Conservation (phyloP, 257 asterid genomes). For the Gentiana dahurica region DNA sequence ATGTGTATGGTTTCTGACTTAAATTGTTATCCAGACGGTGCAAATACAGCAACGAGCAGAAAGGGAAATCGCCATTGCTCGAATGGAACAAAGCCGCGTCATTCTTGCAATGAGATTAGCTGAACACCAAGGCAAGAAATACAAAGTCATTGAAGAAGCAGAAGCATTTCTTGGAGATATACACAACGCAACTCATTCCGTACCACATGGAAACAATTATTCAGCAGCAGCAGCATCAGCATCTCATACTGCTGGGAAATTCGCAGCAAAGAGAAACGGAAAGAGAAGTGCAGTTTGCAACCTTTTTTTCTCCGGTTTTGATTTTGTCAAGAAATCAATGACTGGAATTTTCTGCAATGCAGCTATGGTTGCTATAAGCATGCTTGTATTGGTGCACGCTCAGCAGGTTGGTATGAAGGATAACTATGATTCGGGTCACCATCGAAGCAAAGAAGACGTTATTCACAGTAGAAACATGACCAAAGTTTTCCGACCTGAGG, state of each 20-base stretch:
- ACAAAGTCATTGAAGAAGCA: slow-evolving; percentile 92
- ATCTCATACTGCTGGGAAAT: slow-evolving; percentile 25
- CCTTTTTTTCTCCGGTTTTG: slow-evolving; percentile 41
- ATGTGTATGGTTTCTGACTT: too few relatives aligned
- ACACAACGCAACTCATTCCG: slow-evolving; percentile 43
- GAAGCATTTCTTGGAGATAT: slow-evolving; percentile 80
- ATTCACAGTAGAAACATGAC: slow-evolving; percentile 27
- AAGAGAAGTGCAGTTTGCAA: slow-evolving; percentile 35
- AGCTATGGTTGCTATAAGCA: slow-evolving; percentile 82
- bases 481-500: slow-evolving; percentile 26
- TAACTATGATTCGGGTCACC: slow-evolving; percentile 25
- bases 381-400: slow-evolving; percentile 68
- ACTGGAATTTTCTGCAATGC: slow-evolving; percentile 84
- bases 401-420: slow-evolving; percentile 45
- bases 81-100: slow-evolving; percentile 82
- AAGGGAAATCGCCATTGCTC: slow-evolving; percentile 86
- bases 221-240: slow-evolving; percentile 27
- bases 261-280: slow-evolving; percentile 21
- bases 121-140: slow-evolving; percentile 88
- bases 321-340: slow-evolving; percentile 47
- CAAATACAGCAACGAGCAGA: slow-evolving; percentile 85
- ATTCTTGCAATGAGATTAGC: slow-evolving; percentile 91
- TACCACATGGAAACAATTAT: slow-evolving; percentile 13
- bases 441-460: slow-evolving; percentile 23
- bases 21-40: slow-evolving; percentile 39